Percentiles rank a stretch among this genome's conserved stretches.
phyloP scores from a whole-genome alignment of 2,329 filamentous ascomycete species.

The Dactylellina drechsleri region DNA sequence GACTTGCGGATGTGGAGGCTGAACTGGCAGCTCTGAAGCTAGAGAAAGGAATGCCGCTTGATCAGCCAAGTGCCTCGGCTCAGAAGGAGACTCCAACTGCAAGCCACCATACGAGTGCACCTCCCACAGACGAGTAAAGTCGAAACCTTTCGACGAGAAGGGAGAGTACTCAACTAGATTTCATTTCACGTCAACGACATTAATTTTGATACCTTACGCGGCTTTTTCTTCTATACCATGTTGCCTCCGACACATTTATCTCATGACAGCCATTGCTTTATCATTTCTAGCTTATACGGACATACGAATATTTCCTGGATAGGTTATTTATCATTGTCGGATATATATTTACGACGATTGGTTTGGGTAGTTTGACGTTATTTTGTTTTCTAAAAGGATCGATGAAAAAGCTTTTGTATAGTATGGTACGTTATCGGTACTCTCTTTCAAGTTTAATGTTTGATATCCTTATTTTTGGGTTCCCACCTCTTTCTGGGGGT shows the following conservation, averaged over 20 bases:
- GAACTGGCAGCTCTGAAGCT: slow-evolving; percentile 45
- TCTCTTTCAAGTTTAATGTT: not conserved
- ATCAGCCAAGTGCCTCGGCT: slow-evolving; percentile 31
- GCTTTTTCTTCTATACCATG: slow-evolving; percentile 16
- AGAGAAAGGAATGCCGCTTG: slow-evolving; percentile 31
- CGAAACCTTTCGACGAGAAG: slow-evolving; percentile 13
- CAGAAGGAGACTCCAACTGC: slow-evolving; percentile 11
- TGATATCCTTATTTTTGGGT: slow-evolving; percentile 11
- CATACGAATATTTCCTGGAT: slow-evolving; percentile 37
- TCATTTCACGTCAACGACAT: slow-evolving; percentile 12
- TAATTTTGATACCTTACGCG: slow-evolving; percentile 12
- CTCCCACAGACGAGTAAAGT: slow-evolving; percentile 21
- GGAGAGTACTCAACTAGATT: slow-evolving; percentile 18
- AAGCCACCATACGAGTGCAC: slow-evolving; percentile 14
- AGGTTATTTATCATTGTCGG: slow-evolving; percentile 19
- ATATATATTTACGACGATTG: slow-evolving; percentile 7
- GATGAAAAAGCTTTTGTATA: slow-evolving; percentile 46
- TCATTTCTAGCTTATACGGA: slow-evolving; percentile 20
- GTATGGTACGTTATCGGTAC: slow-evolving; percentile 14
- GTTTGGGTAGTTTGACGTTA: slow-evolving; percentile 2
- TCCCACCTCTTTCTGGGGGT: slow-evolving; percentile 14
- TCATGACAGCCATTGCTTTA: slow-evolving; percentile 36
- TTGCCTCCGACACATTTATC: slow-evolving; percentile 24
- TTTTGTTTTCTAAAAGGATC: slow-evolving; percentile 25
- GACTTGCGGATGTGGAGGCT: slow-evolving; percentile 72